Evolutionary conservation across 306 rosid genomes (phyloP).

Genomic region (Fagus sylvatica): DNA sequence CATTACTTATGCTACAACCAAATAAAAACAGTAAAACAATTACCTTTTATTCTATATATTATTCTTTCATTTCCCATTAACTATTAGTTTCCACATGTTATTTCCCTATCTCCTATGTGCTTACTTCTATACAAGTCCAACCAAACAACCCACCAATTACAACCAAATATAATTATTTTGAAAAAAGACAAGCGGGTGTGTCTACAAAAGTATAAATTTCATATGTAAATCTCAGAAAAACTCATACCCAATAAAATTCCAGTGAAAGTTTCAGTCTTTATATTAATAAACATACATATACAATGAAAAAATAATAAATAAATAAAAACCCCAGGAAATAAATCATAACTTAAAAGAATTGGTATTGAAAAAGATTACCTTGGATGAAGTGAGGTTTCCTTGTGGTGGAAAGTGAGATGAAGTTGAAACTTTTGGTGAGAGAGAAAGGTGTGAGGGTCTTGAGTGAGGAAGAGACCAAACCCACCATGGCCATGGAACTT

Average conservation of each 20-base stretch:
- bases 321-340: background rate
- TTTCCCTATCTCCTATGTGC: background rate
- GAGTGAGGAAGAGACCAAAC: conserved; percentile 41
- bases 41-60: background rate
- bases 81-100: background rate
- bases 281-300: background rate
- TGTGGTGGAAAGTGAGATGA: conserved; percentile 35
- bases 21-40: background rate
- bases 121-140: background rate
- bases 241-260: background rate
- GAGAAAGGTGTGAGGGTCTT: conserved; percentile 28
- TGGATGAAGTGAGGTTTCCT: conserved; percentile 36
- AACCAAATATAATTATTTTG: background rate
- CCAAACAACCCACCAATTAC: background rate
- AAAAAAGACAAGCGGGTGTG: background rate
- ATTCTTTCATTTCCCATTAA: background rate
- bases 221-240: background rate
- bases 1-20: background rate
- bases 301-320: background rate
- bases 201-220: background rate
- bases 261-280: background rate
- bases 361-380: conserved; percentile 29
- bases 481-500: conserved; percentile 45
- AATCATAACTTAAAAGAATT: background rate
- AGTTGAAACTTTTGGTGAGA: conserved; percentile 22